Conservation (phyloP, 2,329 filamentous ascomycete genomes). For the Sordariomycetes sp. region DNA sequence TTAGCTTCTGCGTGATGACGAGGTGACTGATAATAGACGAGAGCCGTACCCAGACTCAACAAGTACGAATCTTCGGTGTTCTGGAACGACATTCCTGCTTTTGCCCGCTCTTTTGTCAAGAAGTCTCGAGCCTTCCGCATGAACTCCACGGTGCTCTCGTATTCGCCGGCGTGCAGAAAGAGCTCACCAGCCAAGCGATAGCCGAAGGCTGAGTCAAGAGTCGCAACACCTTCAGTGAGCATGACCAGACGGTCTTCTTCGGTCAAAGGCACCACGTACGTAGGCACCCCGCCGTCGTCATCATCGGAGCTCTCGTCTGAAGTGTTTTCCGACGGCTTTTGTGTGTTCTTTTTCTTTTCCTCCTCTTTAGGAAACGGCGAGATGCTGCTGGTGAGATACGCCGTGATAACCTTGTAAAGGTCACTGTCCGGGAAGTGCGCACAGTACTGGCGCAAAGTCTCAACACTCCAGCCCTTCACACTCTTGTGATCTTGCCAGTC, state of each 20-base stretch:
- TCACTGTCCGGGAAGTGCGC: slow-evolving; percentile 77
- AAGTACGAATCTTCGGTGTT: slow-evolving; percentile 68
- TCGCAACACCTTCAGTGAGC: slow-evolving; percentile 66
- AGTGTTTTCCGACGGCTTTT: slow-evolving; percentile 14
- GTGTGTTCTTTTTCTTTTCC: slow-evolving; percentile 11
- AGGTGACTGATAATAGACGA: slow-evolving; percentile 86
- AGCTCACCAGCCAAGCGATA: slow-evolving; percentile 78
- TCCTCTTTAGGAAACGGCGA: slow-evolving; percentile 62
- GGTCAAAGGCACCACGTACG: slow-evolving; percentile 48
- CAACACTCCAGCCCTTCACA: slow-evolving; percentile 67
- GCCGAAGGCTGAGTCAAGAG: slow-evolving; percentile 65
- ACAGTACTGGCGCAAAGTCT: slow-evolving; percentile 72
- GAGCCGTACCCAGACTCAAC: slow-evolving; percentile 71
- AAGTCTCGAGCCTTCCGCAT: slow-evolving; percentile 65
- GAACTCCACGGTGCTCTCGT: slow-evolving; percentile 70
- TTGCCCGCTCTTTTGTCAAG: slow-evolving; percentile 48
- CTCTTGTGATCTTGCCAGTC: slow-evolving; percentile 79
- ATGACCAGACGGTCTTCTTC: slow-evolving; percentile 73
- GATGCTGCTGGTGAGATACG: slow-evolving; percentile 72
- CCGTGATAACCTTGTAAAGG: slow-evolving; percentile 71
- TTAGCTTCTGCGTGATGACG: slow-evolving; percentile 85
- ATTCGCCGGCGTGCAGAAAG: slow-evolving; percentile 76
- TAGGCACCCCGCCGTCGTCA: slow-evolving; percentile 45
- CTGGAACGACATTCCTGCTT: slow-evolving; percentile 59
- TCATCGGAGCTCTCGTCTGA: slow-evolving; percentile 50